Evolutionary conservation across 805 yeast genomes (phyloP), one percentile per base, ranked within the genome.

Genomic region (Candida golubevii): DNA sequence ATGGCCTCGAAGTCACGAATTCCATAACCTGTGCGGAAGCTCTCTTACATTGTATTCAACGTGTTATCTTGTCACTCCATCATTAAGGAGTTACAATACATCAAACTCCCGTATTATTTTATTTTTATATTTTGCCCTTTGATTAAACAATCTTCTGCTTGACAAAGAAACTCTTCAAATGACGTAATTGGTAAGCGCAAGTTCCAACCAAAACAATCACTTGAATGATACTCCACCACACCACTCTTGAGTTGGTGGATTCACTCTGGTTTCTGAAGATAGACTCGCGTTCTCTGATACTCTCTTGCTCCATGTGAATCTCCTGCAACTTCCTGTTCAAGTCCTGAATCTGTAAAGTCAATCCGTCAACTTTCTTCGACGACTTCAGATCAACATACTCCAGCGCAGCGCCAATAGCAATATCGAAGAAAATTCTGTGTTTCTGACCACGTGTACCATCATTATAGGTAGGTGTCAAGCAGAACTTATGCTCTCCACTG

Each of bases 401-500:
- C 48, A 67, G 67, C 33, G 83, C 74, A 27, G 81, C 77, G n/a
- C 87, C 88, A 33, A 80, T 69, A 12, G 79, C 85, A 47, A 88
- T 69, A 61, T 87, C 95, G 43, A 89, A 72, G 60, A 80, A 80
- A 39, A 91, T 74, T 62, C 93, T 78, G 55, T 88, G 83, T 47
- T 66, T 67, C 48, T 73, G 71, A 57, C 78, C 77, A 47, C 78
- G 72, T 57, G 85, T 73, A 82, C 89, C 85, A 42, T 85, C 88
- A 81, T 81, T 34, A 80, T 81, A 63, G 14, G 63, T 54, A 26
- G 81, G 80, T 18, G 66, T 67, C 54, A 89, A 69, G 67, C 97
- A 89, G 56, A 90, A 75, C 56, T 76, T 75, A 71, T 89, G 97
- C 61, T 86, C 95, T 33, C 97, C 97, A 9, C 83, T 71, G 42